These are phyloP conservation scores for Talaromyces sp. DNA, from an alignment of 2,329 filamentous ascomycete genomes.

Conservation along the genomic window DNA sequence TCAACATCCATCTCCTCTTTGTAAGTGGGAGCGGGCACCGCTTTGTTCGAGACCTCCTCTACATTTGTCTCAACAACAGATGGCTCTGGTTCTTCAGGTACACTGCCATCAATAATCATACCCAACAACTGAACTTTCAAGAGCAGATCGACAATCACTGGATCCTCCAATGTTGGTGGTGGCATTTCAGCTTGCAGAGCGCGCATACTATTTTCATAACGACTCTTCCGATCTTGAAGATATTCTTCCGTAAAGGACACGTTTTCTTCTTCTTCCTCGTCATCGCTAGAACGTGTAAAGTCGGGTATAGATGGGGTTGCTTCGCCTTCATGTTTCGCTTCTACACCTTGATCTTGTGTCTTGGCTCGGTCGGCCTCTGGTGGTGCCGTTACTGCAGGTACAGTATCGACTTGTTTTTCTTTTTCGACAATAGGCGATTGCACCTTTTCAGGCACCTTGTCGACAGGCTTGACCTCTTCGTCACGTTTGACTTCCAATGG, in stretches of 20 bases:
- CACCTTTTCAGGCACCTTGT: conserved; percentile 4
- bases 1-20: conserved; percentile 28
- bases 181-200: conserved; percentile 45
- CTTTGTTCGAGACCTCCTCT: conserved; percentile 19
- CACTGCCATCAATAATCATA: conserved; percentile 39
- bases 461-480: not conserved
- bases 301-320: conserved; percentile 27
- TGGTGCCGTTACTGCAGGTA: not conserved
- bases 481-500: not conserved
- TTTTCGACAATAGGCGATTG: not conserved
- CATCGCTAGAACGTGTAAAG: conserved; percentile 40
- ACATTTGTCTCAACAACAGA: conserved; percentile 25
- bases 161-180: conserved; percentile 43
- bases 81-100: conserved; percentile 30
- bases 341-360: not conserved
- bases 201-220: conserved; percentile 48
- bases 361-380: conserved; percentile 25
- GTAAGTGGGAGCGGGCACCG: conserved; percentile 18
- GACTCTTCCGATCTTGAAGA: conserved; percentile 45
- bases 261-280: conserved; percentile 50
- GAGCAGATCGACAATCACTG: conserved; percentile 41
- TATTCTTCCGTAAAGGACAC: conserved; percentile 50
- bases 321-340: not conserved
- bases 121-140: conserved; percentile 47
- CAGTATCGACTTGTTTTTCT: not conserved